Percentiles rank a stretch among this genome's conserved stretches.
phyloP scores from a whole-genome alignment of 2,329 filamentous ascomycete species.

The Madurella fahalii region DNA sequence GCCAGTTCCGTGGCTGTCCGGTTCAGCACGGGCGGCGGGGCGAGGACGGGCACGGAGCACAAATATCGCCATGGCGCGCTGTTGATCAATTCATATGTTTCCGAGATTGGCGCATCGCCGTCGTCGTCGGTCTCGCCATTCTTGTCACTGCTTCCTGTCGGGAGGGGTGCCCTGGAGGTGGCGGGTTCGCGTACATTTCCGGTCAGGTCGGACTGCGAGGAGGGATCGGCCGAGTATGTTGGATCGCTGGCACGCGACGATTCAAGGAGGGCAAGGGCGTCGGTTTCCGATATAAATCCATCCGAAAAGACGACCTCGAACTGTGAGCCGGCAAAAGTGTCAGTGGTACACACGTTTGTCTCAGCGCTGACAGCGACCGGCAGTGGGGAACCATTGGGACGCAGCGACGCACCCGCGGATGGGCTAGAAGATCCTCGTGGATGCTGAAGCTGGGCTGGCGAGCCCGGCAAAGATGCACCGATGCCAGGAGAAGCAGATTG shows the following conservation, averaged over 20 bases:
- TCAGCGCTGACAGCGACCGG: not conserved
- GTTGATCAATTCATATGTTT: constrained; percentile 70
- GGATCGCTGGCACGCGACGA: constrained; percentile 30
- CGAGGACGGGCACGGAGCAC: constrained; percentile 75
- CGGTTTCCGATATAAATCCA: constrained; percentile 64
- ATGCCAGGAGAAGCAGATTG: constrained; percentile 42
- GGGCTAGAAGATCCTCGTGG: constrained; percentile 81
- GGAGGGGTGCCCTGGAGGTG: constrained; percentile 28
- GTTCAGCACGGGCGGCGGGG: constrained; percentile 52
- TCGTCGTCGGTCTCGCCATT: constrained; percentile 30
- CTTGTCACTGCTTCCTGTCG: constrained; percentile 25
- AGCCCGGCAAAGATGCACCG: constrained; percentile 44
- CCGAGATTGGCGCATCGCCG: constrained; percentile 33
- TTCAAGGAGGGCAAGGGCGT: constrained; percentile 61
- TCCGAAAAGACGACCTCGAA: constrained; percentile 77
- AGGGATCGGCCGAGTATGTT: constrained; percentile 38
- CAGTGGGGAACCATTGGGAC: no score
- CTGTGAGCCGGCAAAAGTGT: constrained; percentile 40
- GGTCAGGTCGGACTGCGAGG: constrained; percentile 39
- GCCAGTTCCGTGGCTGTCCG: constrained; percentile 64
- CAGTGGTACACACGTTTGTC: constrained; percentile 1
- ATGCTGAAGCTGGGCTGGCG: constrained; percentile 68
- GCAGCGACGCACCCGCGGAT: constrained; percentile 68
- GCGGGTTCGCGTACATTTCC: constrained; percentile 34
- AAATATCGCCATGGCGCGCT: constrained; percentile 68